A percentile compares a stretch with the other conserved stretches of the same genome.
Conservation (phyloP, 148 eudicot genomes). For the Silene latifolia region DNA sequence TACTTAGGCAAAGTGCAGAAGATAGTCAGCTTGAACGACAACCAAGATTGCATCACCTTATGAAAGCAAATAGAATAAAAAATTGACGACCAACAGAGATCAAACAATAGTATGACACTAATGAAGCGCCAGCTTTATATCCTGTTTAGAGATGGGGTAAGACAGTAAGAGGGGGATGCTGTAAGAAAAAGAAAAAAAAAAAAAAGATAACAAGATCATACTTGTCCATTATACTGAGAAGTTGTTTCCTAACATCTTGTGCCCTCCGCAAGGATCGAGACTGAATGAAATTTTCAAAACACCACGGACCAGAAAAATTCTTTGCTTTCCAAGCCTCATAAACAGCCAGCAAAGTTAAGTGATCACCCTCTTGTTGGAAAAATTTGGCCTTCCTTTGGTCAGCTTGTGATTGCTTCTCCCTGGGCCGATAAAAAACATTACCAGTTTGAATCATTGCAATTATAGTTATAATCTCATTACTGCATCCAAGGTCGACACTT, state of each 20-base stretch:
- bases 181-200: too few relatives aligned
- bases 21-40: too few relatives aligned
- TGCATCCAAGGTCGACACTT: slow-evolving; percentile 93
- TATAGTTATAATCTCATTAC: slow-evolving; percentile 88
- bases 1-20: too few relatives aligned
- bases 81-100: too few relatives aligned
- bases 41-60: too few relatives aligned
- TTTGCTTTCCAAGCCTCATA: slow-evolving; percentile 98
- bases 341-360: slow-evolving; percentile 88
- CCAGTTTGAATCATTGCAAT: slow-evolving; percentile 97
- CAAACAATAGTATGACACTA: too few relatives aligned
- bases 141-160: too few relatives aligned
- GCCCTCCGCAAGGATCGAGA: slow-evolving; percentile 90
- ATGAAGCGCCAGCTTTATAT: too few relatives aligned
- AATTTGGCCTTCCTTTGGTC: slow-evolving; percentile 92
- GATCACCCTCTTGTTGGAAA: slow-evolving; percentile 96
- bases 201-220: slow-evolving; percentile 27
- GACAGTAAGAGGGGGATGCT: too few relatives aligned
- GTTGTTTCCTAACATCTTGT: slow-evolving; percentile 93
- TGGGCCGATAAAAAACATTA: slow-evolving; percentile 79
- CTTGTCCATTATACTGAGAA: slow-evolving; percentile 94
- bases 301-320: slow-evolving; percentile 90
- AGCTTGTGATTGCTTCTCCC: slow-evolving; percentile 98
- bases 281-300: slow-evolving; percentile 93
- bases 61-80: too few relatives aligned